A percentile compares a stretch with the other conserved stretches of the same genome.
Evolutionary conservation across 306 rosid genomes (phyloP).

Genomic region (Oemleria cerasiformis): DNA sequence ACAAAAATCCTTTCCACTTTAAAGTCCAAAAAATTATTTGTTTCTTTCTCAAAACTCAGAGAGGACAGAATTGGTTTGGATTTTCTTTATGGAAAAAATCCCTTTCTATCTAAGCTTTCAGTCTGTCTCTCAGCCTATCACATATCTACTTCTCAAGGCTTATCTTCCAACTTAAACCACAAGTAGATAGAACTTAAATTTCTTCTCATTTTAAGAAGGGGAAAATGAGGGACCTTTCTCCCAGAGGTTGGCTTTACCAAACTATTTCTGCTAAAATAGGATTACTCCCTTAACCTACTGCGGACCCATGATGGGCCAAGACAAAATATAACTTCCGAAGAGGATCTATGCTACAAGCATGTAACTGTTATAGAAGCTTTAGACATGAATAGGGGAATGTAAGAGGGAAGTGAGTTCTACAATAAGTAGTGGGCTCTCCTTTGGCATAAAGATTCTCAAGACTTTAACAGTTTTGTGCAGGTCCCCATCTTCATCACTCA

Average conservation of each 20-base stretch:
- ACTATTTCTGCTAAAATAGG: background rate
- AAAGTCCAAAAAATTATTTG: background rate
- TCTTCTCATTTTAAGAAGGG: background rate
- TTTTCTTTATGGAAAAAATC: background rate
- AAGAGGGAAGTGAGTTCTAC: background rate
- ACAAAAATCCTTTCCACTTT: background rate
- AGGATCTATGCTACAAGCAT: constrained; percentile 3
- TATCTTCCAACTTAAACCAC: background rate
- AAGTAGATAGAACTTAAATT: background rate
- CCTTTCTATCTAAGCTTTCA: background rate
- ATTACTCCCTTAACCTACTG: background rate
- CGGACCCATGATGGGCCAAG: background rate
- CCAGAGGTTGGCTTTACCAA: background rate
- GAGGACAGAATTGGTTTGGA: background rate
- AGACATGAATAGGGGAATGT: background rate
- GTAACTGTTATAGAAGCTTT: background rate
- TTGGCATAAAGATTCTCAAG: background rate
- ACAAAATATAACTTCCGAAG: background rate
- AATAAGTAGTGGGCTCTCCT: background rate
- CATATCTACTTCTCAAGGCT: background rate
- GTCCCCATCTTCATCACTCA: background rate
- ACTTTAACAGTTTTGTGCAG: background rate
- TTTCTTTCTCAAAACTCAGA: background rate
- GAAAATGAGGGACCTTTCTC: background rate
- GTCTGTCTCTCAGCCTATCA: background rate